These are phyloP conservation scores for Chlorella sp. DNA, from an alignment of 139 green algal species.

Conservation along the genomic window DNA sequence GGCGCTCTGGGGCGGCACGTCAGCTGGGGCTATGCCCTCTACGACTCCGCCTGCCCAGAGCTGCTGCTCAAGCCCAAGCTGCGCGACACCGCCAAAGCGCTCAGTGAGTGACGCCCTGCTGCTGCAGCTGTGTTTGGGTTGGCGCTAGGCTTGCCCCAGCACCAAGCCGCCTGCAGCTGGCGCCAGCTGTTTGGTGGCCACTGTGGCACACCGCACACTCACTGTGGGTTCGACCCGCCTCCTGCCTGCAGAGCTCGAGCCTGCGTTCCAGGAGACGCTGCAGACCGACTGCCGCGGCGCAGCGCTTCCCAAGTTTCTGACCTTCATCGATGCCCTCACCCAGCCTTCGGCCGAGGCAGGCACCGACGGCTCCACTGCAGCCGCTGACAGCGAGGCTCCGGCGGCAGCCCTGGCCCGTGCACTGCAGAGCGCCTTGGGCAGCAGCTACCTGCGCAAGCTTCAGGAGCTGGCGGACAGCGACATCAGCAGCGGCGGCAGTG, in stretches of 20 bases:
- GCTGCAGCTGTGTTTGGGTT: background rate
- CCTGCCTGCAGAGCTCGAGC: background rate
- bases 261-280: slow-evolving; percentile 10
- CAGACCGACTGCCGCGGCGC: slow-evolving; percentile 27
- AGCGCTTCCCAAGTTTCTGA: background rate
- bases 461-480: slow-evolving; percentile 20
- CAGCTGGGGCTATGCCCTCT: slow-evolving; percentile 30
- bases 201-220: background rate
- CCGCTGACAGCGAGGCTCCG: slow-evolving; percentile 2
- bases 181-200: background rate
- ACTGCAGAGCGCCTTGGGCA: background rate
- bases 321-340: background rate
- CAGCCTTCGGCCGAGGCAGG: too few species aligned
- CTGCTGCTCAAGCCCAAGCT: slow-evolving; percentile 33
- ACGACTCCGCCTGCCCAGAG: slow-evolving; percentile 28
- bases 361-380: too few species aligned
- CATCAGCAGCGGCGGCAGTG: slow-evolving; percentile 5
- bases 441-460: slow-evolving; percentile 16
- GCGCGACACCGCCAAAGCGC: background rate
- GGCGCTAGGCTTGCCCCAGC: background rate
- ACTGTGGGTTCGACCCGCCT: background rate
- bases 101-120: background rate
- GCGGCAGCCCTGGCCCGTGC: background rate
- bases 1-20: background rate
- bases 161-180: background rate